Conservation (phyloP, 78 protist species). For the Planoprotostelium fungivorum region DNA sequence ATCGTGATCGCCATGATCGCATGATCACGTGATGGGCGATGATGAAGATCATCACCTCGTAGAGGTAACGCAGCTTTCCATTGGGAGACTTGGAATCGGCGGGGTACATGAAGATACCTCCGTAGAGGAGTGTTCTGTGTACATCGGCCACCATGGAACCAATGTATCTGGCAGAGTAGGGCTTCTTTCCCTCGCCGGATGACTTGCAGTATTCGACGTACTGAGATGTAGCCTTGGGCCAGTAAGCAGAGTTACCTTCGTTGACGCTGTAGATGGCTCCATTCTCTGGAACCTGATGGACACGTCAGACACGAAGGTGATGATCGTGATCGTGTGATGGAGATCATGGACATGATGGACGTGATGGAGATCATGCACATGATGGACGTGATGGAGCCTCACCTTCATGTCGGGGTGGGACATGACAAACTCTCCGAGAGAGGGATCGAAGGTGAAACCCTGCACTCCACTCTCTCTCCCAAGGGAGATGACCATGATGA, state of each 20-base stretch:
- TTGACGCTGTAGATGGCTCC: constrained; percentile 87
- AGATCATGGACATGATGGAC: background rate
- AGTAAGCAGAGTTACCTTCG: constrained; percentile 81
- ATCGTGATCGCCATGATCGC: no score
- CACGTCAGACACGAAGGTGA: no score
- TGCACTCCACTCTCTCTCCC: constrained; percentile 25
- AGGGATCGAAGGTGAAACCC: constrained; percentile 65
- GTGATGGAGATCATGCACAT: background rate
- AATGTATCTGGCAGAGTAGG: constrained; percentile 80
- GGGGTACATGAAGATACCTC: constrained; percentile 95
- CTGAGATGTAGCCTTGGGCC: constrained; percentile 51
- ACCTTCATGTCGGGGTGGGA: constrained; percentile 73
- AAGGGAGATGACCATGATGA: constrained; percentile 69
- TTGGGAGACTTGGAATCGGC: constrained; percentile 74
- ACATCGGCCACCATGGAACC: constrained; percentile 96
- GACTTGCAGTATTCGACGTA: constrained; percentile 37
- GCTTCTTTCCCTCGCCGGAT: constrained; percentile 19
- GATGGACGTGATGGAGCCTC: constrained; percentile 9
- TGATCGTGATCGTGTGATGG: no score
- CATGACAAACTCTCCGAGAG: constrained; percentile 77
- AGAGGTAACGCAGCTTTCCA: constrained; percentile 54
- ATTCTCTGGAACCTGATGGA: background rate
- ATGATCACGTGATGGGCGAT: no score
- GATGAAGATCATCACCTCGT: no score
- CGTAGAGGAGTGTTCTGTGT: constrained; percentile 93